A percentile compares a stretch with the other conserved stretches of the same genome.
These are phyloP conservation scores for Oryza glumipatula DNA, from an alignment of 176 grass and related monocot species.

Conservation along the genomic window DNA sequence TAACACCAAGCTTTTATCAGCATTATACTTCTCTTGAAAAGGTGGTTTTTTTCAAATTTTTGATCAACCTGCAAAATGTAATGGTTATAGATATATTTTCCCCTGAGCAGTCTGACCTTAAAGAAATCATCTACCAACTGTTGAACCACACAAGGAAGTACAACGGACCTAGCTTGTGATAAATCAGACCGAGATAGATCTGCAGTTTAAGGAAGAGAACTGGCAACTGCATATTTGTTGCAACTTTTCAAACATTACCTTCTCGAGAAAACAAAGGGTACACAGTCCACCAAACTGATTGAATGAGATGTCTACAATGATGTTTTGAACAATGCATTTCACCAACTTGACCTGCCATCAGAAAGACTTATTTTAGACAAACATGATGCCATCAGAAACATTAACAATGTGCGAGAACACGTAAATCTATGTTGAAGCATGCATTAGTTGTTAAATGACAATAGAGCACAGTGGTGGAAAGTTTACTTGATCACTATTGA, in stretches of 20 bases:
- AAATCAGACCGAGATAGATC: slow-evolving; percentile 29
- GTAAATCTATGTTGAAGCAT: neutral
- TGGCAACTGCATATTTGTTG: neutral
- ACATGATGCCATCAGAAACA: neutral
- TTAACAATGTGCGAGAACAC: slow-evolving; percentile 11
- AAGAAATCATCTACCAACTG: neutral
- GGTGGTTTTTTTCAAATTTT: slow-evolving; percentile 68
- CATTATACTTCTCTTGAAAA: slow-evolving; percentile 92
- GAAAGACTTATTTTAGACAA: slow-evolving; percentile 24
- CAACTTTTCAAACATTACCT: slow-evolving; percentile 53
- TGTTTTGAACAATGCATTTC: slow-evolving; percentile 92
- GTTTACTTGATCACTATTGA: neutral
- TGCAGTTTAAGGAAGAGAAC: slow-evolving; percentile 23
- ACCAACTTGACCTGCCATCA: slow-evolving; percentile 83
- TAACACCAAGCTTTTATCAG: slow-evolving; percentile 96
- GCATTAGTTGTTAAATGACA: neutral
- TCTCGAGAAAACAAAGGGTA: slow-evolving; percentile 93
- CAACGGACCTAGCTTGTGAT: neutral
- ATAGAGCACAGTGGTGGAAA: neutral
- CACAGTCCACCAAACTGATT: slow-evolving; percentile 91
- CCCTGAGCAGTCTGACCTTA: slow-evolving; percentile 17
- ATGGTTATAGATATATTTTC: slow-evolving; percentile 26
- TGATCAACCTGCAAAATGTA: slow-evolving; percentile 69
- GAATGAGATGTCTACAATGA: slow-evolving; percentile 89
- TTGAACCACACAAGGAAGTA: neutral